These are phyloP conservation scores for Aspergillus coremiiformis DNA, from an alignment of 495 filamentous ascomycete genomes.

Conservation along the genomic window DNA sequence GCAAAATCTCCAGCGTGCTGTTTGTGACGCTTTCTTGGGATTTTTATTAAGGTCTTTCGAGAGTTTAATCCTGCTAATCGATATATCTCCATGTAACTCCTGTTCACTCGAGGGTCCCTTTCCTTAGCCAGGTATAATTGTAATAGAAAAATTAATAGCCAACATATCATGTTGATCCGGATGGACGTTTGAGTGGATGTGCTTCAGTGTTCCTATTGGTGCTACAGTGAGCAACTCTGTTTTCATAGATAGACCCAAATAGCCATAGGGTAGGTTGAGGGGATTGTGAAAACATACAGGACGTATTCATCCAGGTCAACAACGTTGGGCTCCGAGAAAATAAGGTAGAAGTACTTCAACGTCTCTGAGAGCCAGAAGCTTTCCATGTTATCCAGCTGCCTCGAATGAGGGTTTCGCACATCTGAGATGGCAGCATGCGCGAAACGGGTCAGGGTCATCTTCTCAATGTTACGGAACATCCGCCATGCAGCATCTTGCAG, in stretches of 20 bases:
- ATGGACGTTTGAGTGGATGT: conserved; percentile 57
- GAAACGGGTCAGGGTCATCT: conserved; percentile 50
- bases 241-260: background rate
- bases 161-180: background rate
- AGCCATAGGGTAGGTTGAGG: too few relatives aligned
- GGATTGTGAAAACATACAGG: conserved; percentile 41
- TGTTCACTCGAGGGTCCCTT: background rate
- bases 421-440: conserved; percentile 54
- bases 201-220: conserved; percentile 61
- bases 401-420: conserved; percentile 36
- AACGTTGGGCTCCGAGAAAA: conserved; percentile 66
- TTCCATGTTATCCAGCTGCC: conserved; percentile 45
- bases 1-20: background rate
- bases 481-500: conserved; percentile 64
- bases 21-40: background rate
- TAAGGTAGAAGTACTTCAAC: conserved; percentile 87
- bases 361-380: conserved; percentile 68
- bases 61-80: background rate
- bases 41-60: background rate
- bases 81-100: background rate
- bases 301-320: conserved; percentile 67
- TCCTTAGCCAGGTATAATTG: background rate
- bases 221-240: conserved; percentile 5
- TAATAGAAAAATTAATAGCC: background rate
- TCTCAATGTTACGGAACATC: conserved; percentile 63